Evolutionary conservation across 2,329 filamentous ascomycete species (phyloP).

Genomic region (Cercospora zeae-maydis): DNA sequence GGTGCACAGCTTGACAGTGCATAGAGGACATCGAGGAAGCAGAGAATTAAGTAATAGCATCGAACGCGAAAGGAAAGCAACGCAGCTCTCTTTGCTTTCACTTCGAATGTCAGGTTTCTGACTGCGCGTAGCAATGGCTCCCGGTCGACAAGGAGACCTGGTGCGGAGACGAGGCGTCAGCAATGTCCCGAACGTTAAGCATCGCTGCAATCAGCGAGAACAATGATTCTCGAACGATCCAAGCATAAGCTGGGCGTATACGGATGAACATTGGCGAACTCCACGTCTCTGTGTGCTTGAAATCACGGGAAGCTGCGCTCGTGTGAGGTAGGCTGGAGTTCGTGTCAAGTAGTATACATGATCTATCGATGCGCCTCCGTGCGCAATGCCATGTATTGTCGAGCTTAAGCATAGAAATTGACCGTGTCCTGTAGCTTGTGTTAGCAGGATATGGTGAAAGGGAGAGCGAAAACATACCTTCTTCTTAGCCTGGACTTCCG

Average conservation of each 20-base stretch:
- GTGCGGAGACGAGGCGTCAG: too few species aligned
- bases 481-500: conserved; percentile 94
- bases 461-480: conserved; percentile 52
- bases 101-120: too few species aligned
- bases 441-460: conserved; percentile 10
- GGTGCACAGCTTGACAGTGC: too few species aligned
- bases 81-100: too few species aligned
- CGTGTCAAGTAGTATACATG: conserved; percentile 19
- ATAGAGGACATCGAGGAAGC: too few species aligned
- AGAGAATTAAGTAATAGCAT: too few species aligned
- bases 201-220: neutral
- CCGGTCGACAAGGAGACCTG: too few species aligned
- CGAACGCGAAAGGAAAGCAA: too few species aligned
- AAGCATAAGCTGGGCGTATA: neutral
- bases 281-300: too few species aligned
- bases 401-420: conserved; percentile 37
- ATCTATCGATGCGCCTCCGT: conserved; percentile 12
- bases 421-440: conserved; percentile 31
- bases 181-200: too few species aligned
- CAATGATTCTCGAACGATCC: neutral
- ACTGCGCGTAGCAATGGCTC: too few species aligned
- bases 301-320: neutral
- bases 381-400: conserved; percentile 8
- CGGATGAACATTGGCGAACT: too few species aligned
- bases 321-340: neutral